A percentile compares a stretch with the other conserved stretches of the same genome.
Evolutionary conservation across 2,329 filamentous ascomycete genomes (phyloP).

Genomic region (Thelonectria rubi): DNA sequence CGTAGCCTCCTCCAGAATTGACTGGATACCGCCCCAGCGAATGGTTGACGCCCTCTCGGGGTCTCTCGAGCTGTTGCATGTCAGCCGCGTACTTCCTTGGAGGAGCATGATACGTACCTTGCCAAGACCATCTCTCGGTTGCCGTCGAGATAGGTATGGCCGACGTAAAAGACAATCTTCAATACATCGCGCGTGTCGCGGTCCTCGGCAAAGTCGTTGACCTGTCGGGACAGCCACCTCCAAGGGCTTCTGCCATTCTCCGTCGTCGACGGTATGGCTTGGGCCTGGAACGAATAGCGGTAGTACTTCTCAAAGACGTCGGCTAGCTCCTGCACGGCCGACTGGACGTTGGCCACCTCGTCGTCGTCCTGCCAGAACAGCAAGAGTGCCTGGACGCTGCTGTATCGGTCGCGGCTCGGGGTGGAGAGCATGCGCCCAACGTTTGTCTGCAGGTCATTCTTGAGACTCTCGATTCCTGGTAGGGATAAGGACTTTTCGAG

Average conservation of each 20-base stretch:
- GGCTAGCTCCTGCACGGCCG: slow-evolving; percentile 57
- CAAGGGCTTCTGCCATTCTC: slow-evolving; percentile 60
- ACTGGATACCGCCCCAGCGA: slow-evolving; percentile 65
- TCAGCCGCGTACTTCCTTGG: slow-evolving; percentile 29
- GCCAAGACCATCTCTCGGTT: slow-evolving; percentile 67
- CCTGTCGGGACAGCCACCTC: slow-evolving; percentile 62
- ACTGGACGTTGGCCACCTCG: slow-evolving; percentile 51
- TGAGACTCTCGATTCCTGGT: slow-evolving; percentile 60
- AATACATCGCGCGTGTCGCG: slow-evolving; percentile 64
- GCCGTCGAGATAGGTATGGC: slow-evolving; percentile 62
- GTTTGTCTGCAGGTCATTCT: slow-evolving; percentile 61
- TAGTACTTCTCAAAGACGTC: slow-evolving; percentile 63
- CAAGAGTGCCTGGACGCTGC: slow-evolving; percentile 61
- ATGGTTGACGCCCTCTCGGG: slow-evolving; percentile 57
- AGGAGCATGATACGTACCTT: slow-evolving; percentile 51
- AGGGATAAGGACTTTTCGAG: slow-evolving; percentile 60
- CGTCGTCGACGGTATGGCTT: slow-evolving; percentile 59
- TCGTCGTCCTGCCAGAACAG: slow-evolving; percentile 66
- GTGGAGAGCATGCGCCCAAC: slow-evolving; percentile 60
- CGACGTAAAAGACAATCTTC: slow-evolving; percentile 68
- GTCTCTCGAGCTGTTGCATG: slow-evolving; percentile 55
- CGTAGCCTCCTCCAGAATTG: slow-evolving; percentile 63
- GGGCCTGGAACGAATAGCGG: slow-evolving; percentile 58
- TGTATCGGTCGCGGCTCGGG: slow-evolving; percentile 62
- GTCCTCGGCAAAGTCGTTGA: slow-evolving; percentile 63